These are phyloP conservation scores for Rheum nobile DNA, from an alignment of 148 eudicot genomes.

Conservation along the genomic window DNA sequence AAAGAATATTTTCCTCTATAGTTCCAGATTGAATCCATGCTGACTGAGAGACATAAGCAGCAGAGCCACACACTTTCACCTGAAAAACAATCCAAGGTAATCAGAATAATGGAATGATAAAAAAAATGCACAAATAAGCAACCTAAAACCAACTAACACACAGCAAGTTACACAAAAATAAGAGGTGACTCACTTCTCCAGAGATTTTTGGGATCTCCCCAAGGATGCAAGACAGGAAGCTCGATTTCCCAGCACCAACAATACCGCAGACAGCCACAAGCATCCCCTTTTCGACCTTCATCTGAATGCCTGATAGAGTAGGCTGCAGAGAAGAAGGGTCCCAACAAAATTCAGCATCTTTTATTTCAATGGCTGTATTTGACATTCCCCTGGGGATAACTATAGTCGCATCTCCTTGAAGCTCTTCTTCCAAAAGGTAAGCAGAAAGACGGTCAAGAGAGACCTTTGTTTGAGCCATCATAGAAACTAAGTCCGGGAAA, in stretches of 20 bases:
- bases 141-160: conserved; percentile 12
- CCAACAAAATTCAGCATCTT: conserved; percentile 72
- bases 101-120: conserved; percentile 11
- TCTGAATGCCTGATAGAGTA: conserved; percentile 54
- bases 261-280: conserved; percentile 86
- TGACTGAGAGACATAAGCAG: conserved; percentile 95
- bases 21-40: conserved; percentile 99
- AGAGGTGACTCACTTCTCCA: conserved; percentile 68
- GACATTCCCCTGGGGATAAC: conserved; percentile 43
- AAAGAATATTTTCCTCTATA: conserved; percentile 84
- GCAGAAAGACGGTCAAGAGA: conserved; percentile 77
- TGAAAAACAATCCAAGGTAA: conserved; percentile 17
- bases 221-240: conserved; percentile 86
- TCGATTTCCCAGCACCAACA: conserved; percentile 94
- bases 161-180: conserved; percentile 7
- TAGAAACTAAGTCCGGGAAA: conserved; percentile 76
- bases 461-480: conserved; percentile 92
- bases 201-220: conserved; percentile 86
- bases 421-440: conserved; percentile 66
- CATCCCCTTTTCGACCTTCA: conserved; percentile 69
- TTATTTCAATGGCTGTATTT: conserved; percentile 61
- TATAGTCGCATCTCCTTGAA: conserved; percentile 59
- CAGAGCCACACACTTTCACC: conserved; percentile 82
- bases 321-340: conserved; percentile 39
- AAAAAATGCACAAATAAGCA: conserved; percentile 4